A percentile compares a stretch with the other conserved stretches of the same genome.
phyloP scores from a whole-genome alignment of 2,329 filamentous ascomycete genomes.

The Exophiala sp. region DNA sequence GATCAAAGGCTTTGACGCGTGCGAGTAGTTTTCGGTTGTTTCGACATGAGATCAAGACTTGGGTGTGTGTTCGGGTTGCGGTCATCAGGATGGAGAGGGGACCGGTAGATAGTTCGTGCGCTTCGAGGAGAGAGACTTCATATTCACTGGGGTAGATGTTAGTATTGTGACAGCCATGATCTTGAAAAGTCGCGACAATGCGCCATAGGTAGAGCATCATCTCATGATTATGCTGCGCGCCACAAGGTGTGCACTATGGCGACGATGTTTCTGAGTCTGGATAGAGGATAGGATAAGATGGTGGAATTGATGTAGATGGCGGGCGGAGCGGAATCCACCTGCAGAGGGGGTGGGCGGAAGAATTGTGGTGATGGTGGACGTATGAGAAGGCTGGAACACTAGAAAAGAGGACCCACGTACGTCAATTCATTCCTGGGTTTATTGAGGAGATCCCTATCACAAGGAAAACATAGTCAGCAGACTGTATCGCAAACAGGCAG shows the following conservation, averaged over 20 bases:
- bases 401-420: constrained; percentile 53
- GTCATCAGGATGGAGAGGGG: constrained; percentile 94
- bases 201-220: neutral
- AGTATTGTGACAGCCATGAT: neutral
- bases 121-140: constrained; percentile 77
- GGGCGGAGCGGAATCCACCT: constrained; percentile 27
- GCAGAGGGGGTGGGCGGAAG: constrained; percentile 14
- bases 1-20: constrained; percentile 95
- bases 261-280: neutral
- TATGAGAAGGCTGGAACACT: constrained; percentile 14
- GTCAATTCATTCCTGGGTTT: constrained; percentile 90
- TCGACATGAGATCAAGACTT: constrained; percentile 94
- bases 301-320: constrained; percentile 12
- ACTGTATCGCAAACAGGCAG: constrained; percentile 2
- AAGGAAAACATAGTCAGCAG: constrained; percentile 16
- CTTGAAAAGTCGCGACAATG: neutral
- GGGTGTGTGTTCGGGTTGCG: constrained; percentile 87
- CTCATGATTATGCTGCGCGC: neutral
- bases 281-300: neutral
- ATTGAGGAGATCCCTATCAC: constrained; percentile 72
- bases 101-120: constrained; percentile 74
- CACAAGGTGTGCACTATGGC: neutral
- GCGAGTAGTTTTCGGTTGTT: constrained; percentile 98
- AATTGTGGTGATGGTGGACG: constrained; percentile 24
- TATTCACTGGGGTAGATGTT: constrained; percentile 63